Base-by-base conservation (phyloP, 2,329 filamentous ascomycete species). In the Trichophyton schoenleinii region DNA sequence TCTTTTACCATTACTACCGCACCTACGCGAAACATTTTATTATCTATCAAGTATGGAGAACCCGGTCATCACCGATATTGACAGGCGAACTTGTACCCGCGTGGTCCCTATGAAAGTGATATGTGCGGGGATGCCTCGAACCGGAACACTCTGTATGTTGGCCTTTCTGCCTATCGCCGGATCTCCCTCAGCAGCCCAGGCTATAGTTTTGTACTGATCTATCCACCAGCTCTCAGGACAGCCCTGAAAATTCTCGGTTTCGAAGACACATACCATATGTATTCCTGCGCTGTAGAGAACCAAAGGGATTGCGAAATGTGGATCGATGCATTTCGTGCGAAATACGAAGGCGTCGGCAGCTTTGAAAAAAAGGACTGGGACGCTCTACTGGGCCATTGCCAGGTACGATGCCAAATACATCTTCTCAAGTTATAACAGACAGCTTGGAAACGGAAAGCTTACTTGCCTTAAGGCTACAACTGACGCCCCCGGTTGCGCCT, bases 241-340 rank as follows among this genome's bases (percentile, higher is more conserved):
- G 86, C 86, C 25, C 79, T 88, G 70, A 81, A 84, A 69, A 77
- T 83, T 66, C 78, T 88, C 49, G 86, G 85, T 64, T 87, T 85
- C 71, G 76, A 81, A 67, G 83, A 86, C 71, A 85, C 82, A 63
- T 88, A 88, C 78, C 86, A 88, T 77, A 87, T 87, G 84, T 85
- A 87, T 82, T 85, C 80, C 67, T 55, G 49, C 2, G 83, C 81
- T 62, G 82, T 87, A 63, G 84, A 87, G 74, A 87, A 86, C 73
- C 83, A 83, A 9, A 82, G 81, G 25, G 86, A 87, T 68, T 83
- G 81, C 60, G 76, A 87, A 46, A 82, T 87, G 76, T 89, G 86
- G 86, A 83, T 83, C 73, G 84, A 88, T 64, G 86, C 86, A 34
- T 78, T 88, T 60, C 75, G 76, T 25, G 83, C 84, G 65, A 84